Percentiles rank a stretch among this genome's conserved stretches.
phyloP scores from a whole-genome alignment of 805 yeast species.

The Komagataella populi region DNA sequence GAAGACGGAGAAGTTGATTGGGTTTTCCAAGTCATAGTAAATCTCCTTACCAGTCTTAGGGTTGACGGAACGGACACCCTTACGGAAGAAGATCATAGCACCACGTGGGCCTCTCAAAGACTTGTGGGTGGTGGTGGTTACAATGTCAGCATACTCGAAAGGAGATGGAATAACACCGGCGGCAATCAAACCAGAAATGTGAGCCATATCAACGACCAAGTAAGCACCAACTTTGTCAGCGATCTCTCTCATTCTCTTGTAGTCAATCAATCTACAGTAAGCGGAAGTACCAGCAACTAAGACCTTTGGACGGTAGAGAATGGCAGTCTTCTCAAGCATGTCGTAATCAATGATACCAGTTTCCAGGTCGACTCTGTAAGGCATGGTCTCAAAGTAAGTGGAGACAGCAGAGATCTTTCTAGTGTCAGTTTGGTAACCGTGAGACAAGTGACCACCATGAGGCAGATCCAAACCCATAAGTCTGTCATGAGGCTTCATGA shows the following conservation, averaged over 20 bases:
- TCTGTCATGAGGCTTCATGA: conserved; percentile 92
- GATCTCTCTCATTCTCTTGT: conserved; percentile 89
- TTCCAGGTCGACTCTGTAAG: conserved; percentile 82
- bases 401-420: conserved; percentile 93
- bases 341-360: conserved; percentile 97
- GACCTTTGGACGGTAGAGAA: conserved; percentile 89
- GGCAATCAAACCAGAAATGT: conserved; percentile 89
- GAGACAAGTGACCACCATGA: conserved; percentile 97
- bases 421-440: conserved; percentile 92
- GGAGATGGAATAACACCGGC: conserved; percentile 96
- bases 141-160: conserved; percentile 93
- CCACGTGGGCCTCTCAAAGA: conserved; percentile 99
- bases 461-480: conserved; percentile 97
- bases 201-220: conserved; percentile 96
- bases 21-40: conserved; percentile 81
- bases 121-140: conserved; percentile 97
- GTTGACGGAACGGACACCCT: conserved; percentile 79
- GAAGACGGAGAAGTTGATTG: conserved; percentile 96
- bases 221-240: conserved; percentile 98
- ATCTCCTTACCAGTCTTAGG: conserved; percentile 89
- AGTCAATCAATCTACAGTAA: conserved; percentile 91
- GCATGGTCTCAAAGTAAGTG: conserved; percentile 96
- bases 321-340: conserved; percentile 81
- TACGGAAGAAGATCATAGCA: conserved; percentile 98
- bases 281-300: conserved; percentile 98